Evolutionary conservation across 306 rosid genomes (phyloP), one percentile per base, ranked within the genome.

Genomic region (Abrus precatorius): DNA sequence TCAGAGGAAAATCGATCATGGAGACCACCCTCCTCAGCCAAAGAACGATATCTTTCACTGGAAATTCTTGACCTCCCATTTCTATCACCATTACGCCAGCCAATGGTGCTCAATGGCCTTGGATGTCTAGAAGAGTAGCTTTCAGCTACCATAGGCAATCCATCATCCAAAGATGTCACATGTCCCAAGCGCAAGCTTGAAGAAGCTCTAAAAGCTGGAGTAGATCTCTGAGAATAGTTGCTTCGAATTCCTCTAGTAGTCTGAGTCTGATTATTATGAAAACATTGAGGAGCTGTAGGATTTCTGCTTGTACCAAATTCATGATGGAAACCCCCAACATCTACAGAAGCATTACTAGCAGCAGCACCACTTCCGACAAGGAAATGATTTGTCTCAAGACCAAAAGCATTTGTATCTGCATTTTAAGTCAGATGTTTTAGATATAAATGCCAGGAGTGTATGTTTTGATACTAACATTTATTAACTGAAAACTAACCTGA

Each of bases 21-120:
- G 45, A 90, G 86, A 77, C 79, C 75, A 44, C 81, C 76, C 82
- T 84, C 90, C 43, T 83, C 89, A 52, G 85, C 65, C 80, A 88
- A 73, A 9, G 89, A 38, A 40, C 89, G 82, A 80, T 90, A 85
- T 81, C 94, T 87, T 38, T 86, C 89, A 29, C 79, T 66, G 14
- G 89, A 86, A 77, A 90, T 80, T 88, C 98, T 90, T 44, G 93
- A 84, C 83, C 97, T 88, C 80, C 97, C 91, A 62, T 76, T 85
- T 81, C 97, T 81, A 14, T 91, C 97, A 64, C 86, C 80, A 36
- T 85, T 85, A 57, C 88, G 87, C 94, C 94, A 89, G 61, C 91
- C 90, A 53, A 55, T 44, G 27, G 77, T 54, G 74, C 86, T 61
- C 80, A 82, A 72, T 20, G 93, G 85, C 84, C 97, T 83, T 62